A percentile compares a stretch with the other conserved stretches of the same genome.
These are phyloP conservation scores for Haplosporangium sp. DNA, from an alignment of 371 early-diverging fungal species.

Conservation along the genomic window DNA sequence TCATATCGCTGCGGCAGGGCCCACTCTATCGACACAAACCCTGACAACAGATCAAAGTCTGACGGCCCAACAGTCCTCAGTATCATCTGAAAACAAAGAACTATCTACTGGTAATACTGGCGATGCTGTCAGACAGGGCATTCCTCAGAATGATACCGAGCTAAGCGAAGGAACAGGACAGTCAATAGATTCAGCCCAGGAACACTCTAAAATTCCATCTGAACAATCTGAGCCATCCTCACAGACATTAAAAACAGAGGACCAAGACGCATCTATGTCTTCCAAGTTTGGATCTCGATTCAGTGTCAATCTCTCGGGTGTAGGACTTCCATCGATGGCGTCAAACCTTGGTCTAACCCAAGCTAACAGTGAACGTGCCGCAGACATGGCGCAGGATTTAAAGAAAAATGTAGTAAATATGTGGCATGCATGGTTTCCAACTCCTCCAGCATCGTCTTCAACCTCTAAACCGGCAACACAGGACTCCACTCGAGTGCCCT, in stretches of 20 bases:
- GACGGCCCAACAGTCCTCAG: not conserved
- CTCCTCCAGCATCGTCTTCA: constrained; percentile 17
- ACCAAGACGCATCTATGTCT: constrained; percentile 5
- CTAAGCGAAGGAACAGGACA: not conserved
- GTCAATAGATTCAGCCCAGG: not conserved
- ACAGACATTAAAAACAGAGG: constrained; percentile 16
- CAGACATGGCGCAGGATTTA: constrained; percentile 52
- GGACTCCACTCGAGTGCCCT: constrained; percentile 11
- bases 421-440: constrained; percentile 54
- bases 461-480: constrained; percentile 17
- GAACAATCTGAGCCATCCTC: not conserved
- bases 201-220: not conserved
- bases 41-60: not conserved
- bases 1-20: constrained; percentile 21
- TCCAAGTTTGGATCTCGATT: constrained; percentile 33
- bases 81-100: not conserved
- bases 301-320: constrained; percentile 49
- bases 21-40: not conserved
- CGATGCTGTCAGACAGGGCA: not conserved
- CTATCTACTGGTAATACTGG: not conserved
- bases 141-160: not conserved
- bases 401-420: constrained; percentile 55
- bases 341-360: constrained; percentile 47
- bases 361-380: constrained; percentile 52
- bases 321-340: constrained; percentile 44